Conservation (phyloP, 2,329 filamentous ascomycete genomes). For the Chalara sp. region DNA sequence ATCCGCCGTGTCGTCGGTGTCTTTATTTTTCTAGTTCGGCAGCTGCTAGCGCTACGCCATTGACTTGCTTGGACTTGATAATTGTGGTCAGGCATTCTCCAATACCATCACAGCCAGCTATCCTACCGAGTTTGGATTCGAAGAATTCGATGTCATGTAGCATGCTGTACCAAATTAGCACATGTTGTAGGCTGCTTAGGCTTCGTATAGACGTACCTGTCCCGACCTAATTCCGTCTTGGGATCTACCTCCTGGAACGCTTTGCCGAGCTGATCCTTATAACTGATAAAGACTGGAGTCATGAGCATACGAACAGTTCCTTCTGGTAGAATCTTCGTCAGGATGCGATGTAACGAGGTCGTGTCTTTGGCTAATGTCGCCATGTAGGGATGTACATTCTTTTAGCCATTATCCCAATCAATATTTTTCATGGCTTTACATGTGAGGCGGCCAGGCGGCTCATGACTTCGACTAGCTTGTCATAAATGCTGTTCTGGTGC, state of each 20-base stretch:
- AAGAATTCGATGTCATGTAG: constrained; percentile 58
- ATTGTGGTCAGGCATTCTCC: constrained; percentile 63
- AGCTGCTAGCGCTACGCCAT: too few species aligned
- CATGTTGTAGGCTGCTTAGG: background rate
- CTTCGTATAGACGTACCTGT: constrained; percentile 40
- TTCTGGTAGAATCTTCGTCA: constrained; percentile 60
- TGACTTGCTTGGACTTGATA: constrained; percentile 47
- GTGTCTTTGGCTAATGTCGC: constrained; percentile 67
- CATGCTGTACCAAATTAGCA: constrained; percentile 39
- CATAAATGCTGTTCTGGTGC: constrained; percentile 65
- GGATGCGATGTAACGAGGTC: constrained; percentile 59
- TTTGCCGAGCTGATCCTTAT: constrained; percentile 58
- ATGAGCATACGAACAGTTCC: constrained; percentile 61
- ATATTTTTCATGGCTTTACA: constrained; percentile 58
- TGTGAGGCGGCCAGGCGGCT: constrained; percentile 54
- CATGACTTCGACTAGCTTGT: constrained; percentile 71
- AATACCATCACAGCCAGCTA: constrained; percentile 62
- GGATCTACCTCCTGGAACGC: constrained; percentile 54
- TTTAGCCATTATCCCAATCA: constrained; percentile 48
- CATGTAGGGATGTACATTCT: constrained; percentile 53
- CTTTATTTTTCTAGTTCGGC: too few species aligned
- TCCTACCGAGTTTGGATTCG: constrained; percentile 50
- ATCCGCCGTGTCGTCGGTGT: too few species aligned
- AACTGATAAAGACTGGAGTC: constrained; percentile 60
- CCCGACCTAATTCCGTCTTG: constrained; percentile 52